Conservation (phyloP, 2,329 filamentous ascomycete species). For the Fusarium pseudonygamai region DNA sequence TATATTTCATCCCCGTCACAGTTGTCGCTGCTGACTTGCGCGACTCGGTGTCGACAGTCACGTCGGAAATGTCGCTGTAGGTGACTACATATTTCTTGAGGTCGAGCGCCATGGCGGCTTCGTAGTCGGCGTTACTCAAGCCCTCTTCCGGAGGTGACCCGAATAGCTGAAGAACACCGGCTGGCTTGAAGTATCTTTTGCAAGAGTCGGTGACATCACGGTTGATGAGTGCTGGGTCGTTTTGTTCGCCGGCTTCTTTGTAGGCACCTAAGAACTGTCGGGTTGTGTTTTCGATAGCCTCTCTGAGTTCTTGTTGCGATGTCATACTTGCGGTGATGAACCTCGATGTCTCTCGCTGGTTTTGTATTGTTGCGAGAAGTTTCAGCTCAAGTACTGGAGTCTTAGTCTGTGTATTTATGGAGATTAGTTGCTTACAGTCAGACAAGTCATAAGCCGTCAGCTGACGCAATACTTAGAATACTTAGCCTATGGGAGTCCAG, state of each 20-base stretch:
- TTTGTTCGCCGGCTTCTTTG: constrained; percentile 6
- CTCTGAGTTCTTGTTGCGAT: neutral
- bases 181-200: constrained; percentile 14
- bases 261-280: constrained; percentile 9
- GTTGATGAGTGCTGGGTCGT: constrained; percentile 22
- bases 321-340: neutral
- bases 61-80: neutral
- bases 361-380: fast-evolving
- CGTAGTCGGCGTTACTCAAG: constrained; percentile 13
- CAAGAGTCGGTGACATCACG: constrained; percentile 17
- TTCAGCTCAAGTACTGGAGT: neutral
- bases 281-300: neutral
- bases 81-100: neutral
- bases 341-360: fast-evolving
- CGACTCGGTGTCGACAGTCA: constrained; percentile 9
- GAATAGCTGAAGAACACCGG: neutral
- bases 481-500: fast-evolving
- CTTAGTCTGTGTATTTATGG: neutral
- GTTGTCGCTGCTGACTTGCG: constrained; percentile 7
- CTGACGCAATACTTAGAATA: neutral
- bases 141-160: neutral
- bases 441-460: neutral
- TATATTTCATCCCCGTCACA: neutral
- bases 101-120: constrained; percentile 4
- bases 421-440: neutral